These are phyloP conservation scores for Rhipidocladum racemiflorum DNA, from an alignment of 176 grass and related monocot species.

Conservation along the genomic window DNA sequence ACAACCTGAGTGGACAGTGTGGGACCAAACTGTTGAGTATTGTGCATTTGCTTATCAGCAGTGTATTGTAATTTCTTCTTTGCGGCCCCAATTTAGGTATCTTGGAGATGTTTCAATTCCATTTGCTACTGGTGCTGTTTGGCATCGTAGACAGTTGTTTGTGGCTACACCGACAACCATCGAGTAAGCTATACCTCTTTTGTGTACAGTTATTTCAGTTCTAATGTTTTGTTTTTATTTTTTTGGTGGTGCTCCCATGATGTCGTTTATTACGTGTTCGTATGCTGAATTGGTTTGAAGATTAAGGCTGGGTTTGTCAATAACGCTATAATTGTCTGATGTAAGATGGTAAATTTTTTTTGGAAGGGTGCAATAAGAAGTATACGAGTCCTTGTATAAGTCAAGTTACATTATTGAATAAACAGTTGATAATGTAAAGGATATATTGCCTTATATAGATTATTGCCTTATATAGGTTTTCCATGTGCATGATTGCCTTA, in stretches of 20 bases:
- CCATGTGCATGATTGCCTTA: too few relatives aligned
- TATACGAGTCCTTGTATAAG: conserved; percentile 1
- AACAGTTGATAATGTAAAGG: not conserved
- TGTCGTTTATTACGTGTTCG: conserved; percentile 6
- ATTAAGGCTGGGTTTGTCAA: not conserved
- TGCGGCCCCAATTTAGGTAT: conserved; percentile 93
- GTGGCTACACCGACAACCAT: conserved; percentile 98
- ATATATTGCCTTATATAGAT: too few relatives aligned
- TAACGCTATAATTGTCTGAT: conserved; percentile 20
- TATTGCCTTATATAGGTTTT: too few relatives aligned
- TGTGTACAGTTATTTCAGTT: conserved; percentile 4
- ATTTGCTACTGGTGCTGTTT: conserved; percentile 90
- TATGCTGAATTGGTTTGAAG: not conserved
- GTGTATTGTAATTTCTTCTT: conserved; percentile 91
- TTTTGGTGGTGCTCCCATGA: not conserved
- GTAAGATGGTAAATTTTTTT: conserved; percentile 19
- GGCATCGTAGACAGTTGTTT: conserved; percentile 97
- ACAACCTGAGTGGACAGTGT: conserved; percentile 92
- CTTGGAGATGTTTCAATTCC: conserved; percentile 98
- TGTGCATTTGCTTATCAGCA: conserved; percentile 98
- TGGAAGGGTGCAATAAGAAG: conserved; percentile 4
- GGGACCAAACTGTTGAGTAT: conserved; percentile 98
- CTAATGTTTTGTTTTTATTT: conserved; percentile 12
- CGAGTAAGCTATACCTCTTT: conserved; percentile 68
- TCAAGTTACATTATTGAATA: not conserved